Percentiles rank a stretch among this genome's conserved stretches.
Conservation (phyloP, 2,329 filamentous ascomycete species). For the Pseudonectria foliicola region DNA sequence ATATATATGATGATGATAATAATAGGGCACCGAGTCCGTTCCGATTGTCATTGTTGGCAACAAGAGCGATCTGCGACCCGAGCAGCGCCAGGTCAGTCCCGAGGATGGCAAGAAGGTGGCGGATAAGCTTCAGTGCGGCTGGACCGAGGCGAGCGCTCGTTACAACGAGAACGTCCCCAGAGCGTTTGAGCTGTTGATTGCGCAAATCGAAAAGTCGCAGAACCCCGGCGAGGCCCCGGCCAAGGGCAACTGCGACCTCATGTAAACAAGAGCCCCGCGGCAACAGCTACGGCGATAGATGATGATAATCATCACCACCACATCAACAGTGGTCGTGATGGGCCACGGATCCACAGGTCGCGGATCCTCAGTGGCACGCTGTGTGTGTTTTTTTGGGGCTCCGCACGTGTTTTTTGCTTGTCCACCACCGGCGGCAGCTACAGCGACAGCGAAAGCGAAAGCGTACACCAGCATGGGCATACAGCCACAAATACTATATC, state of each 20-base stretch:
- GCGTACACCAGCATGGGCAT: no score
- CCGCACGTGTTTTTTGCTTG: no score
- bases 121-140: slow-evolving; percentile 84
- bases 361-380: no score
- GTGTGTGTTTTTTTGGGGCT: no score
- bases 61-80: slow-evolving; percentile 87
- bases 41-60: slow-evolving; percentile 94
- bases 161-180: slow-evolving; percentile 91
- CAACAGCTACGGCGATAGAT: no score
- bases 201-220: slow-evolving; percentile 88
- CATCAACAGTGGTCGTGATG: no score
- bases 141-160: slow-evolving; percentile 88
- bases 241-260: slow-evolving; percentile 74
- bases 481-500: no score
- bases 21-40: slow-evolving; percentile 80
- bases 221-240: slow-evolving; percentile 79
- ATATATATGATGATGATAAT: neutral
- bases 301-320: no score
- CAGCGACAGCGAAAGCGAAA: no score
- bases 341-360: no score
- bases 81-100: slow-evolving; percentile 82
- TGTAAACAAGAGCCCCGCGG: no score
- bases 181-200: slow-evolving; percentile 90
- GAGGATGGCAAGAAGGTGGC: slow-evolving; percentile 81
- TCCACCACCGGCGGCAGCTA: no score